These are phyloP conservation scores for Suillus lakei DNA, from an alignment of 768 basidiomycete species.

Conservation along the genomic window DNA sequence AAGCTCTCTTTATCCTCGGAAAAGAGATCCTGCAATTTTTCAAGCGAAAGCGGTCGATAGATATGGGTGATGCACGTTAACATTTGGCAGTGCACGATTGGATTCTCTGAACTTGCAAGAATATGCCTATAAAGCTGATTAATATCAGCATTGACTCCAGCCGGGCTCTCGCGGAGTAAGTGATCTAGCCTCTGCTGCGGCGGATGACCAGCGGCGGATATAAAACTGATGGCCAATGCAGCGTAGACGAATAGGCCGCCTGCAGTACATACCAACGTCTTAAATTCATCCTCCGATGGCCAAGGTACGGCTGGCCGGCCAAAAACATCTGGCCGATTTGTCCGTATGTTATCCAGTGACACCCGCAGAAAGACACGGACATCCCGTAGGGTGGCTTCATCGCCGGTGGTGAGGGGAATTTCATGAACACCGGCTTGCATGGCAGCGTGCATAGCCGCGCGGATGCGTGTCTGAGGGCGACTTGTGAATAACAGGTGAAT, in stretches of 20 bases:
- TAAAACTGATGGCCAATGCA: constrained; percentile 17
- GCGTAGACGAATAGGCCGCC: constrained; percentile 17
- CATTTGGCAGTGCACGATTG: neutral
- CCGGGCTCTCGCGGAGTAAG: neutral
- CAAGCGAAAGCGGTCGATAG: neutral
- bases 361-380: constrained; percentile 18
- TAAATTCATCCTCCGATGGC: constrained; percentile 21
- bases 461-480: constrained; percentile 2
- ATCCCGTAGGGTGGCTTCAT: constrained; percentile 15
- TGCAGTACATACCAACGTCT: constrained; percentile 8
- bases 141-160: neutral
- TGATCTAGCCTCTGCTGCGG: neutral
- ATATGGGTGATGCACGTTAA: neutral
- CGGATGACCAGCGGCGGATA: constrained; percentile 7
- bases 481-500: neutral
- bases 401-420: neutral
- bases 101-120: neutral
- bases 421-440: neutral
- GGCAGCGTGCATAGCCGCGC: too few relatives aligned
- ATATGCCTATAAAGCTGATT: neutral
- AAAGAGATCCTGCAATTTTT: neutral
- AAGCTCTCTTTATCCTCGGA: neutral
- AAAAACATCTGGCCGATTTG: constrained; percentile 8
- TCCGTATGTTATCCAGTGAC: constrained; percentile 17
- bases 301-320: constrained; percentile 13